A percentile compares a stretch with the other conserved stretches of the same genome.
Conservation (phyloP, 2,329 filamentous ascomycete genomes). For the Sporothrix protearum region DNA sequence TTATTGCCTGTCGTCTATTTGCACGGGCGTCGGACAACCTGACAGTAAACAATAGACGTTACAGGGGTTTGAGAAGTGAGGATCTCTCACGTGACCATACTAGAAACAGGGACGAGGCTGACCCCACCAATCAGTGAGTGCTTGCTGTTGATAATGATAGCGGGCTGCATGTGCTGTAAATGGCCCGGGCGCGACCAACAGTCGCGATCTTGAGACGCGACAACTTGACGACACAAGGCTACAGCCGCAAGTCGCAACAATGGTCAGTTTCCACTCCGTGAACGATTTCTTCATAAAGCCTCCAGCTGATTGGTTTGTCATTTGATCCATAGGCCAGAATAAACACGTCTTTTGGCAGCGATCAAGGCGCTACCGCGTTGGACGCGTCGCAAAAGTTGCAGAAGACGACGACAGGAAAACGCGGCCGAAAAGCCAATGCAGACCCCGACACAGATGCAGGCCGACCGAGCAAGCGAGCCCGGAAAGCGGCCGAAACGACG, state of each 20-base stretch:
- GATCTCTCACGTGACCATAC: background rate
- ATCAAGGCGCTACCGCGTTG: background rate
- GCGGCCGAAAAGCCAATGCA: background rate
- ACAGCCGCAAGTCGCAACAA: background rate
- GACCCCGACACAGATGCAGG: background rate
- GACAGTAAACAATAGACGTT: background rate
- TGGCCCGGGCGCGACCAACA: background rate
- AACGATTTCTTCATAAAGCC: background rate
- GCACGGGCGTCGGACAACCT: background rate
- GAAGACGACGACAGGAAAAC: background rate
- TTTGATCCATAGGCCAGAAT: constrained; percentile 16
- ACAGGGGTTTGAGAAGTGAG: background rate
- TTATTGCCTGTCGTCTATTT: background rate
- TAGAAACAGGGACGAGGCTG: background rate
- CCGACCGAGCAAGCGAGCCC: constrained; percentile 18
- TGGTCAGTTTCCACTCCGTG: background rate
- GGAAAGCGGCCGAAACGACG: background rate
- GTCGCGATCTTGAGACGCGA: constrained; percentile 13
- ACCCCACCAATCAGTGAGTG: background rate
- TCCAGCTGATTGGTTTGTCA: background rate
- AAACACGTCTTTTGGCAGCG: constrained; percentile 20
- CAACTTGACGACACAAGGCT: background rate
- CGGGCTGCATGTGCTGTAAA: background rate
- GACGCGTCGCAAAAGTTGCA: constrained; percentile 9
- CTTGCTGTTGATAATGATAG: constrained; percentile 10